Evolutionary conservation across 148 eudicot genomes (phyloP).

Genomic region (Fagopyrum tataricum): DNA sequence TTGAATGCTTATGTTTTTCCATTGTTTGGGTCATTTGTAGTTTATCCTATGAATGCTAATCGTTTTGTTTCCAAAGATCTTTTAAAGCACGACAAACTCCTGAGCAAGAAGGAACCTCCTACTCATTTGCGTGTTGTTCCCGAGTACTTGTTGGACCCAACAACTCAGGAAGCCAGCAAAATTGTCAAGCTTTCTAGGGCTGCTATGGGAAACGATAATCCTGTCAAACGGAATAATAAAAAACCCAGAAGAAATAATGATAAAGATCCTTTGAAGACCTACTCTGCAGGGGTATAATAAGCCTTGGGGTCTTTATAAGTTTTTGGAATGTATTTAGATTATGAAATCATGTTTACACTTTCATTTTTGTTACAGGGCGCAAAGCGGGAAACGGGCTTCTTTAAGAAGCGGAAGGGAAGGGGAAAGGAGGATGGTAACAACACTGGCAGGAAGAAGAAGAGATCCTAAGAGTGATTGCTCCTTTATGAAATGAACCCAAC

Average conservation of each 20-base stretch:
- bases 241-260: conserved; percentile 49
- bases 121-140: conserved; percentile 78
- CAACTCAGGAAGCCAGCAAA: conserved; percentile 90
- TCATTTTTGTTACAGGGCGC: background rate
- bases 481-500: too few relatives aligned
- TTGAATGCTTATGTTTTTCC: background rate
- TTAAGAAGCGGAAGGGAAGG: background rate
- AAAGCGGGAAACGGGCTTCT: conserved; percentile 4
- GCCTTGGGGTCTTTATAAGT: background rate
- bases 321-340: background rate
- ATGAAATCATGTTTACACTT: background rate
- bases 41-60: background rate
- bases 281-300: conserved; percentile 59
- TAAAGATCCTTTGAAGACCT: conserved; percentile 70
- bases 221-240: conserved; percentile 42
- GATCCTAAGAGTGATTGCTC: too few relatives aligned
- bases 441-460: background rate
- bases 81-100: conserved; percentile 81
- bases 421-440: conserved; percentile 7
- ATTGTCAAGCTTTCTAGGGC: conserved; percentile 77
- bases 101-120: conserved; percentile 86
- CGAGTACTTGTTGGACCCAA: conserved; percentile 69
- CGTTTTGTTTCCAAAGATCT: conserved; percentile 44
- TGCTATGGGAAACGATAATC: conserved; percentile 55
- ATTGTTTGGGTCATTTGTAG: background rate